phyloP scores from a whole-genome alignment of 169 alveolate genomes.

The Plasmodium vivax region DNA sequence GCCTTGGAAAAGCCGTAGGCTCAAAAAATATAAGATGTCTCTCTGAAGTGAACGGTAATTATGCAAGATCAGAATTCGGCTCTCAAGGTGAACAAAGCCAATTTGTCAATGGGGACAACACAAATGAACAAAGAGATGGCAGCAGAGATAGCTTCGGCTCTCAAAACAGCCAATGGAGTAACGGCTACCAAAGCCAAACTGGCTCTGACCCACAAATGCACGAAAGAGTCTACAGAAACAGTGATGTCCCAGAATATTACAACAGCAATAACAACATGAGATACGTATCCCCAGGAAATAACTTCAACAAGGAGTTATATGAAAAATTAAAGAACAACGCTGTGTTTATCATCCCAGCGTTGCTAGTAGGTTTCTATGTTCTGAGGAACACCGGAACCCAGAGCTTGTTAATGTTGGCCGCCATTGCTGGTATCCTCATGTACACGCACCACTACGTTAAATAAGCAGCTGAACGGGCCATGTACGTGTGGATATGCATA shows the following conservation, averaged over 20 bases:
- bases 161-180: neutral
- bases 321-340: slow-evolving; percentile 26
- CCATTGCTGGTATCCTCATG: slow-evolving; percentile 25
- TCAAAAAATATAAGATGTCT: neutral
- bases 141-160: neutral
- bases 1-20: neutral
- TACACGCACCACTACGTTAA: neutral
- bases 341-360: slow-evolving; percentile 1
- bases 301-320: neutral
- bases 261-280: neutral
- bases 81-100: neutral
- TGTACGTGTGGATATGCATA: neutral
- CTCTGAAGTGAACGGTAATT: neutral
- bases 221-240: slow-evolving; percentile 10
- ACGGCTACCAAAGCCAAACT: neutral
- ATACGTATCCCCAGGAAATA: slow-evolving; percentile 14
- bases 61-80: neutral
- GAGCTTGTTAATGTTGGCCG: slow-evolving; percentile 3
- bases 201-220: neutral
- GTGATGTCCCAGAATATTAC: neutral
- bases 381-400: neutral
- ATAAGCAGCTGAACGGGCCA: neutral
- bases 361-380: neutral
- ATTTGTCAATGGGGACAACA: neutral
- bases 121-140: neutral